These are phyloP conservation scores for Prosopis cineraria DNA, from an alignment of 306 rosid genomes.

Conservation along the genomic window DNA sequence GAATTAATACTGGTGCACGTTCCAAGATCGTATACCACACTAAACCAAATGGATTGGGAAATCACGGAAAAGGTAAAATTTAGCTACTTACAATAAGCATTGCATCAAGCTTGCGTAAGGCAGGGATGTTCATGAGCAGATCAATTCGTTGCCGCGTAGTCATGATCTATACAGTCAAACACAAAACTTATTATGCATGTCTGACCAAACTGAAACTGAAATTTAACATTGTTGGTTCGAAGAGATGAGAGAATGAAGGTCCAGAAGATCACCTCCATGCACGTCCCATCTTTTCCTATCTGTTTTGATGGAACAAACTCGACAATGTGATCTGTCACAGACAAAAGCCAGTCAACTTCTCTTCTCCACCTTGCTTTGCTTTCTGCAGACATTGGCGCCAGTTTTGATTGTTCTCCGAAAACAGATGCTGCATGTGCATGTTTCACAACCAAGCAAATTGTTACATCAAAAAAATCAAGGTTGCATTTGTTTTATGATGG, in stretches of 20 bases:
- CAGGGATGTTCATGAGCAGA: conserved; percentile 83
- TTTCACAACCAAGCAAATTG: conserved; percentile 20
- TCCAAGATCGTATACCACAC: background rate
- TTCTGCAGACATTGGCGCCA: conserved; percentile 71
- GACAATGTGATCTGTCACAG: conserved; percentile 88
- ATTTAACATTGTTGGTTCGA: background rate
- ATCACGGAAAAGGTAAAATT: background rate
- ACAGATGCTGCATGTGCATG: conserved; percentile 74
- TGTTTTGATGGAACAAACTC: conserved; percentile 86
- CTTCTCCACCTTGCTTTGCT: conserved; percentile 80
- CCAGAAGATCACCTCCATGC: conserved; percentile 66
- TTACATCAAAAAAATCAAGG: background rate
- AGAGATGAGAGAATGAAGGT: conserved; percentile 11
- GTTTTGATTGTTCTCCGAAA: conserved; percentile 77
- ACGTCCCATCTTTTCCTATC: conserved; percentile 62
- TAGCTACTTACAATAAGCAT: conserved; percentile 77
- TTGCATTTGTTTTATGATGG: background rate
- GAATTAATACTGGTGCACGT: background rate
- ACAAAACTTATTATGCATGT: background rate
- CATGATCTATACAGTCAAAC: conserved; percentile 66
- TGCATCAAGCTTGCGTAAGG: conserved; percentile 80
- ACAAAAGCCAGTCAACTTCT: conserved; percentile 87
- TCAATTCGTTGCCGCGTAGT: conserved; percentile 85
- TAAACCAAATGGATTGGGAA: conserved; percentile 11
- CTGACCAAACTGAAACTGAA: background rate